A percentile compares a stretch with the other conserved stretches of the same genome.
Evolutionary conservation across 441 rosid species (phyloP).

Genomic region (Lepidium campestre): DNA sequence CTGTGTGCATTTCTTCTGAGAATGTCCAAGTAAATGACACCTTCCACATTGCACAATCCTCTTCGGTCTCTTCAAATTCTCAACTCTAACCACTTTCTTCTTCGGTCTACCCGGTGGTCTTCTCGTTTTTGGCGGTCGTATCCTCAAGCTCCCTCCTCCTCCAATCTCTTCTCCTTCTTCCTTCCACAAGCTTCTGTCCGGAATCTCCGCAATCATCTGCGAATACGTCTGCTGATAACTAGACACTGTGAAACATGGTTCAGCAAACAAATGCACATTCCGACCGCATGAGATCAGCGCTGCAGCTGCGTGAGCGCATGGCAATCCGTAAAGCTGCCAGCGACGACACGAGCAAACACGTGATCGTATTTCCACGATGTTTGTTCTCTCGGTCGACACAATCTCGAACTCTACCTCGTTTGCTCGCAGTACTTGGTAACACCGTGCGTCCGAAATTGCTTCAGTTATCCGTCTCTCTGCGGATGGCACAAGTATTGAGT

Average conservation of each 20-base stretch:
- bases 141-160: constrained; percentile 52
- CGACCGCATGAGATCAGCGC: constrained; percentile 89
- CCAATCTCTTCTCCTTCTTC: constrained; percentile 58
- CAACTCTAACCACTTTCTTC: constrained; percentile 13
- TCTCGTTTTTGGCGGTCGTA: constrained; percentile 51
- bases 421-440: constrained; percentile 93
- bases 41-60: constrained; percentile 43
- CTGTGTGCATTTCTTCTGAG: constrained; percentile 96
- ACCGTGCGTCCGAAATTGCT: constrained; percentile 76
- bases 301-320: constrained; percentile 93
- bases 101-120: constrained; percentile 22
- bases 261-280: constrained; percentile 70
- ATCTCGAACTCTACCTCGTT: constrained; percentile 95
- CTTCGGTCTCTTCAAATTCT: constrained; percentile 4
- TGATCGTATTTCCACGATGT: constrained; percentile 77
- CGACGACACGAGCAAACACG: constrained; percentile 84
- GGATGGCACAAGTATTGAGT: constrained; percentile 77
- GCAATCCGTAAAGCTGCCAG: constrained; percentile 90
- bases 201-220: constrained; percentile 56
- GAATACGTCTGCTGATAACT: constrained; percentile 75
- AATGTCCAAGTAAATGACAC: constrained; percentile 93
- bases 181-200: constrained; percentile 68
- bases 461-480: constrained; percentile 80
- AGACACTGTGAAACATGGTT: constrained; percentile 70
- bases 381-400: constrained; percentile 86